Conservation (phyloP, 2,329 filamentous ascomycete genomes). For the Ceratocystis variospora region DNA sequence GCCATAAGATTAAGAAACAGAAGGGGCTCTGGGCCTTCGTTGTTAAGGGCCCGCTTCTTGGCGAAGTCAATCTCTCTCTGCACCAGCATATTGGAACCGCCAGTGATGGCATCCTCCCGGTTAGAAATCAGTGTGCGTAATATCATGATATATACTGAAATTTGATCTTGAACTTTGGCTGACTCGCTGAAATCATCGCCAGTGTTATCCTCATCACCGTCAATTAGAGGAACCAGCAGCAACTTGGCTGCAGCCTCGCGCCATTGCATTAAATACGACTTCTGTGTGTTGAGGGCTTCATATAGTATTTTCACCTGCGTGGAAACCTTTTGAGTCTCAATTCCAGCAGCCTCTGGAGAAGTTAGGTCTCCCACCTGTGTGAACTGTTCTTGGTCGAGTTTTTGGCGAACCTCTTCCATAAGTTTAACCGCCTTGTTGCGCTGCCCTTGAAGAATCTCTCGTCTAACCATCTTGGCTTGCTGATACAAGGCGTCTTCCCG, state of each 20-base stretch:
- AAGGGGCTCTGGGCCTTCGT: not conserved
- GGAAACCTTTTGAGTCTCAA: not conserved
- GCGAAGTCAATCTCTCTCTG: constrained; percentile 43
- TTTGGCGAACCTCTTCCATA: not conserved
- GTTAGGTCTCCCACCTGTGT: not conserved
- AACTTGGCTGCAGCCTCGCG: not conserved
- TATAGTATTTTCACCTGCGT: not conserved
- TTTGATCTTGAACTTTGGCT: constrained; percentile 73
- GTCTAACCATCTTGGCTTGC: not conserved
- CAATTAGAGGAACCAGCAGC: constrained; percentile 50
- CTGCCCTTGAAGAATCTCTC: not conserved
- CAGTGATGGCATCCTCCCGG: constrained; percentile 61
- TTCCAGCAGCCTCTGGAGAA: not conserved
- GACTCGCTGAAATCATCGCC: constrained; percentile 86
- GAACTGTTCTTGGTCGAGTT: not conserved
- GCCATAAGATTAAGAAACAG: not conserved
- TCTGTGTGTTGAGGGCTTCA: not conserved
- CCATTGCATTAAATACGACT: not conserved
- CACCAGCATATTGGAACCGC: constrained; percentile 60
- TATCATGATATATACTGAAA: constrained; percentile 73
- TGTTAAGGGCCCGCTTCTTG: not conserved
- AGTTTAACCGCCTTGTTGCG: not conserved
- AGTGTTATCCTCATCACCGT: constrained; percentile 69
- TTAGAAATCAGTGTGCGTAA: constrained; percentile 66
- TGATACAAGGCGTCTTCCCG: constrained; percentile 26